These are phyloP conservation scores for Penicillium sp. DNA, from an alignment of 2,329 filamentous ascomycete species.

Conservation along the genomic window DNA sequence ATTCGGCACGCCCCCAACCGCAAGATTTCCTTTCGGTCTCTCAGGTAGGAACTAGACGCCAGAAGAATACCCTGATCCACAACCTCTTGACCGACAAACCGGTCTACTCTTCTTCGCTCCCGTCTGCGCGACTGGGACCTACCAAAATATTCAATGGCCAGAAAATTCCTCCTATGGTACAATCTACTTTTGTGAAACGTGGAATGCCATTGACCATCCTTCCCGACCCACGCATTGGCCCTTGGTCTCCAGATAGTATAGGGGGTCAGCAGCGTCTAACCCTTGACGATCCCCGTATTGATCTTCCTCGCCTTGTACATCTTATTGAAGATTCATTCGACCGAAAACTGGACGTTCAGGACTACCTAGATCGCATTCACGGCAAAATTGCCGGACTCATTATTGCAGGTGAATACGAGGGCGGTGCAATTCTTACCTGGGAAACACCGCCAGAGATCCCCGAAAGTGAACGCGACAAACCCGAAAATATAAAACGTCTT, in stretches of 20 bases:
- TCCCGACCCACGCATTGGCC: constrained; percentile 61
- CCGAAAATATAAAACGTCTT: constrained; percentile 56
- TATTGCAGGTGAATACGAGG: constrained; percentile 94
- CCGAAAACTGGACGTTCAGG: constrained; percentile 73
- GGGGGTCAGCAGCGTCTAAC: constrained; percentile 57
- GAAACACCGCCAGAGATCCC: constrained; percentile 65
- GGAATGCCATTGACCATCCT: constrained; percentile 86
- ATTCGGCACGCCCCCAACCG: constrained; percentile 39
- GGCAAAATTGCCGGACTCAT: constrained; percentile 84
- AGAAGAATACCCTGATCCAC: constrained; percentile 84
- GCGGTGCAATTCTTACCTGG: constrained; percentile 92
- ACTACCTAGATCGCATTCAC: constrained; percentile 79
- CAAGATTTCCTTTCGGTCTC: constrained; percentile 32
- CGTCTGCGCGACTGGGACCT: constrained; percentile 60
- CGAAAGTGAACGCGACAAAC: constrained; percentile 54
- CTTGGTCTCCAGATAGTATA: constrained; percentile 65
- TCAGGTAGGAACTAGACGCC: constrained; percentile 55
- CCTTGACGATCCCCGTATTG: constrained; percentile 75
- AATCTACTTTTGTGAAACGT: constrained; percentile 81
- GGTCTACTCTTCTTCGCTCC: constrained; percentile 84
- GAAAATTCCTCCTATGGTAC: constrained; percentile 38
- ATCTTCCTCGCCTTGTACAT: constrained; percentile 75
- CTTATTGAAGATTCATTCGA: constrained; percentile 93
- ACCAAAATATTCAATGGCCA: constrained; percentile 30
- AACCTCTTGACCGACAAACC: constrained; percentile 96